A percentile compares a stretch with the other conserved stretches of the same genome.
phyloP scores from a whole-genome alignment of 2,329 filamentous ascomycete species.

The Penicillium sp. region DNA sequence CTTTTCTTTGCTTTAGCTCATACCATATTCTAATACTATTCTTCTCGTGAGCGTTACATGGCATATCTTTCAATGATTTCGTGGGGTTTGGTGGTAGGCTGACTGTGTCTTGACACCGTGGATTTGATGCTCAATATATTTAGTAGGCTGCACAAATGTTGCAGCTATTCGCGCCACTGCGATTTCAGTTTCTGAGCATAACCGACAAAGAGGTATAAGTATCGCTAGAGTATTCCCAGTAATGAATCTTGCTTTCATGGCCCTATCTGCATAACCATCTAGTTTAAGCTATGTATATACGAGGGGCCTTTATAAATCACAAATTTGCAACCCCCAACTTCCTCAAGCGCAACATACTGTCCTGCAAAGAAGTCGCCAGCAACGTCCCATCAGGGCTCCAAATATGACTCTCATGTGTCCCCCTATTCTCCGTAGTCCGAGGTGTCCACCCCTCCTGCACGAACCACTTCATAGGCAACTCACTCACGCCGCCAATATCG shows the following conservation, averaged over 20 bases:
- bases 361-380: constrained; percentile 51
- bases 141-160: neutral
- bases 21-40: constrained; percentile 3
- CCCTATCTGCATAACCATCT: neutral
- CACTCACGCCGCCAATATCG: constrained; percentile 11
- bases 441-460: constrained; percentile 52
- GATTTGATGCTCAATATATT: neutral
- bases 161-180: neutral
- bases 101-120: neutral
- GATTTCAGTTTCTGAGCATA: neutral
- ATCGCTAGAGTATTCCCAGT: neutral
- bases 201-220: neutral
- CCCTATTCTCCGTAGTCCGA: constrained; percentile 47
- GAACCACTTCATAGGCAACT: constrained; percentile 46
- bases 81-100: neutral
- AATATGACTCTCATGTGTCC: constrained; percentile 49
- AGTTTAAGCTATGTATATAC: neutral
- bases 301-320: constrained; percentile 5
- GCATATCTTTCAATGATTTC: neutral
- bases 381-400: constrained; percentile 47
- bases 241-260: neutral
- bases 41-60: neutral
- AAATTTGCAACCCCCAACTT: constrained; percentile 23
- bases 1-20: neutral
- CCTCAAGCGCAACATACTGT: constrained; percentile 47